Evolutionary conservation across 148 eudicot species (phyloP).

Genomic region (Rhododendron mucronatum): DNA sequence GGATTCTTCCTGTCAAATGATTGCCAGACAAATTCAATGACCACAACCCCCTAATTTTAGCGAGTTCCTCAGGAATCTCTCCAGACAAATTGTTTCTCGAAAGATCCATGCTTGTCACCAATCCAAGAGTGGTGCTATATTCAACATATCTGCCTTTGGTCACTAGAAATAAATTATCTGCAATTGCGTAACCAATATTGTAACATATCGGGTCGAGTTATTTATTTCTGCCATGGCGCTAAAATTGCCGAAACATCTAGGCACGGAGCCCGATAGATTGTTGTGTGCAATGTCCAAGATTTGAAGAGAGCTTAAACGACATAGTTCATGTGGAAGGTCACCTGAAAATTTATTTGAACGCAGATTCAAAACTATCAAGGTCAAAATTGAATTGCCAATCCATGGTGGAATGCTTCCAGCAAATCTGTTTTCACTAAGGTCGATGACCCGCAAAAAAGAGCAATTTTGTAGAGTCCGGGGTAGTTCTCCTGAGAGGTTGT

Average conservation of each 20-base stretch:
- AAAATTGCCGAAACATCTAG: conserved; percentile 1
- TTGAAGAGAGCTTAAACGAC: too few relatives aligned
- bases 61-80: neutral
- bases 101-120: neutral
- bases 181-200: too few relatives aligned
- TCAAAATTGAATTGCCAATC: too few relatives aligned
- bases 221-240: conserved; percentile 2
- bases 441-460: too few relatives aligned
- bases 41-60: neutral
- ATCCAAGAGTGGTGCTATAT: neutral
- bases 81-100: neutral
- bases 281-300: too few relatives aligned
- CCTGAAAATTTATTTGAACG: too few relatives aligned
- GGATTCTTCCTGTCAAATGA: neutral
- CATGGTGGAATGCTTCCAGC: too few relatives aligned
- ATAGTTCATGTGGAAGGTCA: too few relatives aligned
- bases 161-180: neutral
- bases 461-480: too few relatives aligned
- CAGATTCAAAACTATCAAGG: too few relatives aligned
- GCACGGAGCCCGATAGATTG: neutral
- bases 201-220: neutral
- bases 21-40: neutral
- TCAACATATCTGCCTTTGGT: neutral
- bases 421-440: too few relatives aligned
- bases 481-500: too few relatives aligned